Percentiles rank a stretch among this genome's conserved stretches.
Conservation (phyloP, 108 stramenopile species). For the Skeletonema marinoi region DNA sequence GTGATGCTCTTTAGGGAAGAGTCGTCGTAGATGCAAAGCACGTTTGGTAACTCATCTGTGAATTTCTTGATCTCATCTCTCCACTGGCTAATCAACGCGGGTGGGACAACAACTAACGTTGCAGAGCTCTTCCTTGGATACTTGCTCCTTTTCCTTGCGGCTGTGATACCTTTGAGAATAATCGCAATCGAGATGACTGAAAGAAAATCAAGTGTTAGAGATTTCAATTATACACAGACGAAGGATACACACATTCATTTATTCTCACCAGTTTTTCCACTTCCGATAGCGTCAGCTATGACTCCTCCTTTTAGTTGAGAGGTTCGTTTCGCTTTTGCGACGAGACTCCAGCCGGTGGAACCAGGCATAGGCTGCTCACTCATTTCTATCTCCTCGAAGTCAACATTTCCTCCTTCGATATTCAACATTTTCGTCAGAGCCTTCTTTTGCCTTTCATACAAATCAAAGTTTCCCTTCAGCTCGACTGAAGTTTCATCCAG, state of each 20-base stretch:
- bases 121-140: constrained; percentile 56
- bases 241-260: no score
- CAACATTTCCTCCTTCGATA: constrained; percentile 55
- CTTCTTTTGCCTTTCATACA: constrained; percentile 74
- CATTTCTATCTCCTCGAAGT: constrained; percentile 69
- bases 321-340: constrained; percentile 55
- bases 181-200: constrained; percentile 79
- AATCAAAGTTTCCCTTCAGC: constrained; percentile 34
- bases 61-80: constrained; percentile 69
- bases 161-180: constrained; percentile 58
- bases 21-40: constrained; percentile 56
- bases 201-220: no score
- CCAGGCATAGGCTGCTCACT: constrained; percentile 68
- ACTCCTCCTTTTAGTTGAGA: constrained; percentile 68
- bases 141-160: constrained; percentile 32
- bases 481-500: constrained; percentile 38
- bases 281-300: constrained; percentile 84
- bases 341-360: constrained; percentile 59
- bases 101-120: constrained; percentile 74
- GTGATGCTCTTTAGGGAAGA: constrained; percentile 36
- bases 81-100: constrained; percentile 78
- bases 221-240: no score
- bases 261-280: no score
- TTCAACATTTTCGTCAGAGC: constrained; percentile 66
- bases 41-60: constrained; percentile 43